phyloP scores from a whole-genome alignment of 1,284 basidiomycete species.

The Sphaerobolus stellatus region DNA sequence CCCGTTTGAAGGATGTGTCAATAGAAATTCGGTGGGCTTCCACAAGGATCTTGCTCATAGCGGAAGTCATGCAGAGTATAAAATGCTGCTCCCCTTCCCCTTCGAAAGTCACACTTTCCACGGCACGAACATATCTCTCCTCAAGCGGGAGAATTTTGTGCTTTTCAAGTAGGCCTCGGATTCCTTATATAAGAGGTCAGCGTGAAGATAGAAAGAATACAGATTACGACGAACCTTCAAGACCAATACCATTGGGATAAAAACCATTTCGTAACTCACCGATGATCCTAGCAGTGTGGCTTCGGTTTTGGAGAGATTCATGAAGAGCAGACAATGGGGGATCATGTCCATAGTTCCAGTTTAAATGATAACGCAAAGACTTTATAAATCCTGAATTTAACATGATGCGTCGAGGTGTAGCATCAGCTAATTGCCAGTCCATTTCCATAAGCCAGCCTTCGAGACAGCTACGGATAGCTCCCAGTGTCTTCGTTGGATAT shows the following conservation, averaged over 20 bases:
- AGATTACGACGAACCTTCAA: conserved; percentile 25
- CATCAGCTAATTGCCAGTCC: conserved; percentile 27
- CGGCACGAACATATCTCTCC: no score
- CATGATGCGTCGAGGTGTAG: conserved; percentile 23
- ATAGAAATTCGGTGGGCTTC: neutral
- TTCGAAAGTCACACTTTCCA: no score
- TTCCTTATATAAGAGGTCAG: no score
- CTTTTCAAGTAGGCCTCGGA: no score
- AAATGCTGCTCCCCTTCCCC: no score
- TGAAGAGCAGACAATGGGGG: conserved; percentile 22
- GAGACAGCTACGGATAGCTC: neutral
- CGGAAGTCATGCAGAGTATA: neutral
- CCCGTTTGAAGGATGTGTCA: no score
- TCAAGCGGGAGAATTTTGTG: no score
- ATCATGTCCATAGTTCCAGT: conserved; percentile 13
- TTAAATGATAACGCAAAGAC: conserved; percentile 15
- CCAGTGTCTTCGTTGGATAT: conserved; percentile 13
- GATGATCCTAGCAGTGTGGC: conserved; percentile 22
- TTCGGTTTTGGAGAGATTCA: conserved; percentile 25
- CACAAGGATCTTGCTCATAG: neutral
- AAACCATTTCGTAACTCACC: conserved; percentile 12
- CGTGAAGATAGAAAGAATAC: no score
- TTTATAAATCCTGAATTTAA: conserved; percentile 23
- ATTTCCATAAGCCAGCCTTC: conserved; percentile 9
- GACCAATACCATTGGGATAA: conserved; percentile 23